These are phyloP conservation scores for Fusarium sp. DNA, from an alignment of 2,329 filamentous ascomycete genomes.

Conservation along the genomic window DNA sequence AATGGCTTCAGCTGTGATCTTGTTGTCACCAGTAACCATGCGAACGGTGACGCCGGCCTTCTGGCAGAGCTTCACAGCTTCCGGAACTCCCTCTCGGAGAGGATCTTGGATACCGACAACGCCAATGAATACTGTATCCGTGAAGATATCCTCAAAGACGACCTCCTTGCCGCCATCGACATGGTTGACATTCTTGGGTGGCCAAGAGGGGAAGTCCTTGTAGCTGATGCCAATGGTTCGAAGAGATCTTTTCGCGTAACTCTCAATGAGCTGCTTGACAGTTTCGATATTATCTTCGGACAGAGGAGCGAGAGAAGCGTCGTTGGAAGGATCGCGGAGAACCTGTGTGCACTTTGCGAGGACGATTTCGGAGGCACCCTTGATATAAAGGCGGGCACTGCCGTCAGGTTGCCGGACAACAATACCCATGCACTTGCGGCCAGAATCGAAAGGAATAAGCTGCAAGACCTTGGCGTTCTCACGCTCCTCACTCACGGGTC, in stretches of 20 bases:
- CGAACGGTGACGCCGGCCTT: constrained; percentile 81
- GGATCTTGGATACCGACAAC: constrained; percentile 87
- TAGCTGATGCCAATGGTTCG: constrained; percentile 87
- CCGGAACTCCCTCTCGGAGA: constrained; percentile 77
- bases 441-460: constrained; percentile 80
- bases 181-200: constrained; percentile 71
- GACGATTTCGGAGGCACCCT: constrained; percentile 74
- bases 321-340: constrained; percentile 60
- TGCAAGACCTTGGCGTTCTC: constrained; percentile 70
- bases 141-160: constrained; percentile 74
- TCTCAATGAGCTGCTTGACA: constrained; percentile 75
- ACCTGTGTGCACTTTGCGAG: constrained; percentile 65
- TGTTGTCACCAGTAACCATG: constrained; percentile 89
- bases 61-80: constrained; percentile 79
- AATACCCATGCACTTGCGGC: constrained; percentile 77
- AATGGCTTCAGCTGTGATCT: constrained; percentile 81
- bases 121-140: constrained; percentile 73
- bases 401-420: constrained; percentile 64
- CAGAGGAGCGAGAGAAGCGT: constrained; percentile 57
- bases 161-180: constrained; percentile 68
- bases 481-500: constrained; percentile 71
- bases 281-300: constrained; percentile 64
- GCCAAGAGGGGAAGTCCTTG: constrained; percentile 87
- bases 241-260: constrained; percentile 82
- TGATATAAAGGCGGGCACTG: constrained; percentile 67